These are phyloP conservation scores for Stentor roeselii DNA, from an alignment of 73 alveolate genomes.

Conservation along the genomic window DNA sequence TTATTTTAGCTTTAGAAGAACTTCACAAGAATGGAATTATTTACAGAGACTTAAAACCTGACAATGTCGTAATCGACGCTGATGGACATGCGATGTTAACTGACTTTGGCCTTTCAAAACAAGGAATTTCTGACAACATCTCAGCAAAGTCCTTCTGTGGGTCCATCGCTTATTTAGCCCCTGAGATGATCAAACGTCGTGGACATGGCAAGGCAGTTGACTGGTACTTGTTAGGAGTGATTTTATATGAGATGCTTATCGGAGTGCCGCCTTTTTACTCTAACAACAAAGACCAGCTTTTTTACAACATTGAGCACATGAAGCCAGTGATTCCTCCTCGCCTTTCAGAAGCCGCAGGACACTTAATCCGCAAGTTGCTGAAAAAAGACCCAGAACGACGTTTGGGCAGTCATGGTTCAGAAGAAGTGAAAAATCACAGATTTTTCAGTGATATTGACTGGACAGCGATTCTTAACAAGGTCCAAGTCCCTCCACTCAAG, in stretches of 20 bases:
- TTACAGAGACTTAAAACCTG: constrained; percentile 77
- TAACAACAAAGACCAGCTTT: constrained; percentile 26
- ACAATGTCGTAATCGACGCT: constrained; percentile 68
- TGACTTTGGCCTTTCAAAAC: constrained; percentile 70
- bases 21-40: constrained; percentile 65
- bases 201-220: constrained; percentile 37
- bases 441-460: too few species aligned
- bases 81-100: constrained; percentile 76
- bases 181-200: constrained; percentile 64
- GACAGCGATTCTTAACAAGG: too few species aligned
- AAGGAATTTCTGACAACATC: constrained; percentile 50
- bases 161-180: constrained; percentile 69
- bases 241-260: constrained; percentile 41
- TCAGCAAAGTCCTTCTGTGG: constrained; percentile 32
- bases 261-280: constrained; percentile 47
- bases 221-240: constrained; percentile 37
- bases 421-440: too few species aligned
- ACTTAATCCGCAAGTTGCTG: too few species aligned
- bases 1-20: constrained; percentile 62
- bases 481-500: too few species aligned
- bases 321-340: too few species aligned
- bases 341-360: too few species aligned
- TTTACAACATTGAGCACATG: constrained; percentile 25
- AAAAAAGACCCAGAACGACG: too few species aligned
- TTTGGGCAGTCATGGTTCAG: too few species aligned